Conservation (phyloP, 768 basidiomycete genomes). For the Tephrocybe sp. region DNA sequence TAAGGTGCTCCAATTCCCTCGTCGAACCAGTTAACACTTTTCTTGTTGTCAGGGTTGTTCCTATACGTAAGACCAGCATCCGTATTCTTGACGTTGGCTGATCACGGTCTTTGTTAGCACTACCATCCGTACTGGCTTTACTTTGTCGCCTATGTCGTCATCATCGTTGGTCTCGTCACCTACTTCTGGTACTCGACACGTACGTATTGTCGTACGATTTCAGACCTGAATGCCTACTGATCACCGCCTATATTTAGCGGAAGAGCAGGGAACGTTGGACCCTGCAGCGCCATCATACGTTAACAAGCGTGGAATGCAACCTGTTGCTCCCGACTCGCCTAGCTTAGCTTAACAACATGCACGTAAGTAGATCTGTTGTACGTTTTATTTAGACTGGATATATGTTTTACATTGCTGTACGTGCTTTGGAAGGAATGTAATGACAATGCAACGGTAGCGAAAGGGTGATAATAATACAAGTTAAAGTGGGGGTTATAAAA, state of each 20-base stretch:
- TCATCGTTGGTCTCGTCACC: conserved; percentile 70
- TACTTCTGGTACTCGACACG: conserved; percentile 89
- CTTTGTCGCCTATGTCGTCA: conserved; percentile 75
- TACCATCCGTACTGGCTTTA: conserved; percentile 88
- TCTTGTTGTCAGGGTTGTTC: conserved; percentile 38
- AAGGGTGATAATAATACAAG: background rate
- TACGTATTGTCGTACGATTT: conserved; percentile 44
- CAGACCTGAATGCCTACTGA: conserved; percentile 3
- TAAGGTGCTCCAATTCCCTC: conserved; percentile 21
- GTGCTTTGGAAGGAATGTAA: background rate
- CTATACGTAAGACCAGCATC: conserved; percentile 38
- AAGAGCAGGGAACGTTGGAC: conserved; percentile 23
- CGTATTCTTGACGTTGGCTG: background rate
- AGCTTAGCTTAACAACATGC: background rate
- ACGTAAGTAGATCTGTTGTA: background rate
- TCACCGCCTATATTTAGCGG: conserved; percentile 15
- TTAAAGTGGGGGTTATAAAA: background rate
- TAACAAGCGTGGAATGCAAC: conserved; percentile 17
- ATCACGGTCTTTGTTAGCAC: conserved; percentile 45
- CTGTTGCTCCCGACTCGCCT: background rate
- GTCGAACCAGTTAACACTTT: background rate
- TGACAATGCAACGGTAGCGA: background rate
- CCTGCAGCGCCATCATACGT: conserved; percentile 22
- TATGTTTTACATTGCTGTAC: conserved; percentile 1
- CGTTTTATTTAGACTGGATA: background rate